Base-by-base conservation (phyloP, 257 asterid species). In the Cynanchum wilfordii region DNA sequence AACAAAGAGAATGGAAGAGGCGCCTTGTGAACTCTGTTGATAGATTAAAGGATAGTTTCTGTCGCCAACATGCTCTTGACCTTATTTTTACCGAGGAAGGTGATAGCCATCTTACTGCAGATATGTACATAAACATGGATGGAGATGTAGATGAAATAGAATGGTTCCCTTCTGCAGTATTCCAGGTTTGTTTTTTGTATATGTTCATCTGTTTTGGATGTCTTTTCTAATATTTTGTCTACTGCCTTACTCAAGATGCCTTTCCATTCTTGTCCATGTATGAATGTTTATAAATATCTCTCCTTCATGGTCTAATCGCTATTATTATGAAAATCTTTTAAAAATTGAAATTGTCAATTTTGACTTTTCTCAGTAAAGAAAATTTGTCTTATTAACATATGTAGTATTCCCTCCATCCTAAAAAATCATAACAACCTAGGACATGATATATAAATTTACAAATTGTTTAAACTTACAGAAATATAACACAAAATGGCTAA, bases 21-120 rank as follows among this genome's bases (percentile, higher is more conserved):
- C 95, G 95, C 65, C 97, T 95, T 45, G 86, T 84, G 77, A 83
- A 79, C 78, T 84, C 88, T 59, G 93, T 92, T 79, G 99, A 95
- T 80, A 81, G 92, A 79, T 82, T 95, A 78, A 95, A 95, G 86
- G 98, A 95, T 84, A 90, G 96, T 83, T 95, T 95, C 84, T 95
- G 99, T 82, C 97, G 89, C 70, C 98, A 88, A 79, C 99, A 95
- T 84, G 98, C 96, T 74, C 82, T 95, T 33, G 98, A 90, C 75
- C 99, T 95, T 79, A 95, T 95, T 79, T 95, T 91, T 81, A 90
- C 96, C 9, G 99, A 95, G 81, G 99, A 92, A 66, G 99, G 97
- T 74, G 97, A 95, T 77, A 86, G 97, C 85, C 81, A 86, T 82
- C 96, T 95, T 67, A 87, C 83, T 75, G 93, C 99, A 40, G 96